Percentiles rank a stretch among this genome's conserved stretches.
Conservation (phyloP, 768 basidiomycete species). For the Daedalea quercina region DNA sequence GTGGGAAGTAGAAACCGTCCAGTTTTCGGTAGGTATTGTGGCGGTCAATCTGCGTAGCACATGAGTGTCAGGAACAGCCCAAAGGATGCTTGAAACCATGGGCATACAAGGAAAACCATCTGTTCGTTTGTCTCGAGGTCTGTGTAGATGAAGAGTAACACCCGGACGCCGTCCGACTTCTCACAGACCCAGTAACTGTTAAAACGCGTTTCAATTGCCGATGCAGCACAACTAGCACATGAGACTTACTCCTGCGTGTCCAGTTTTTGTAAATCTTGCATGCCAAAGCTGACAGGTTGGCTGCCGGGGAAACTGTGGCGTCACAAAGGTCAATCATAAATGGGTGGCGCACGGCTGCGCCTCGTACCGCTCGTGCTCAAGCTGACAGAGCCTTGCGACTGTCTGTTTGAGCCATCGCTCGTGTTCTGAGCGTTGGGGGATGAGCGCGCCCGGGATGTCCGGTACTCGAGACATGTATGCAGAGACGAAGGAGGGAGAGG, state of each 20-base stretch:
- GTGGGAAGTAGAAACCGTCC: constrained; percentile 81
- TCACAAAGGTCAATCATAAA: background rate
- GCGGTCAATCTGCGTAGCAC: constrained; percentile 75
- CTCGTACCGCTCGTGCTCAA: constrained; percentile 59
- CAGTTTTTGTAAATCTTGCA: constrained; percentile 62
- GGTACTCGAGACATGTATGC: constrained; percentile 49
- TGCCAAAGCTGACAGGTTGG: constrained; percentile 89
- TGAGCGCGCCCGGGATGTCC: constrained; percentile 59
- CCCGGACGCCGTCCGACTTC: constrained; percentile 93
- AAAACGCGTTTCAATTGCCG: background rate
- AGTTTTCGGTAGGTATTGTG: constrained; percentile 81
- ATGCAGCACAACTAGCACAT: background rate
- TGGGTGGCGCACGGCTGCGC: background rate
- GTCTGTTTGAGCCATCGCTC: constrained; percentile 57
- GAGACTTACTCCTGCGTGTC: constrained; percentile 69
- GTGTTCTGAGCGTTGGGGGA: constrained; percentile 50
- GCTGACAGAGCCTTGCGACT: constrained; percentile 59
- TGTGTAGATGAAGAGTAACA: constrained; percentile 74
- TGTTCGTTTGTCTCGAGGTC: constrained; percentile 46
- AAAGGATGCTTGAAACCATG: background rate
- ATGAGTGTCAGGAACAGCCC: too few relatives aligned
- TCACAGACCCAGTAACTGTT: constrained; percentile 97
- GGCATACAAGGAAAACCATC: constrained; percentile 62
- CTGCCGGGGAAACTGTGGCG: constrained; percentile 81
- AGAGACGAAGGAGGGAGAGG: background rate